These are phyloP conservation scores for Lotmaria passim DNA, from an alignment of 208 protist species.

Conservation along the genomic window DNA sequence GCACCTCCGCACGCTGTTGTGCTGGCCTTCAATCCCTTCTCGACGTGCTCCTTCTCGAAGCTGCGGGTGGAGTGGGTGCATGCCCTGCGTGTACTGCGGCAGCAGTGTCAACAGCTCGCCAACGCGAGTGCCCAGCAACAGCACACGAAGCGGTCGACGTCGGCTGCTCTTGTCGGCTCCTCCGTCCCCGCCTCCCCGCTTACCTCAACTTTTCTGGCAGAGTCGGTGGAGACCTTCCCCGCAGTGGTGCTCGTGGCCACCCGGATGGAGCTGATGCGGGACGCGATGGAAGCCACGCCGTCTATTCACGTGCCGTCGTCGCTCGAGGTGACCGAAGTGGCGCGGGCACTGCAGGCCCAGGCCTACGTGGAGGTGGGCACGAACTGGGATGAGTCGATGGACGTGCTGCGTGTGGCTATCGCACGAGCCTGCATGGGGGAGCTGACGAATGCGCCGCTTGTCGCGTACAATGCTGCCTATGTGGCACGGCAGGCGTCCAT, in stretches of 20 bases:
- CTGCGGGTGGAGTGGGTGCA: slow-evolving; percentile 40
- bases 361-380: slow-evolving; percentile 50
- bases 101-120: slow-evolving; percentile 5
- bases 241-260: slow-evolving; percentile 42
- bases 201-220: slow-evolving; percentile 2
- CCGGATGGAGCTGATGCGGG: slow-evolving; percentile 42
- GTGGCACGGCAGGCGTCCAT: slow-evolving; percentile 25
- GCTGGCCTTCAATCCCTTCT: slow-evolving; percentile 43
- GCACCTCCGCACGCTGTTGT: slow-evolving; percentile 38
- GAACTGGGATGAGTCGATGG: slow-evolving; percentile 35
- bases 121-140: background rate
- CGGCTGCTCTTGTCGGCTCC: slow-evolving; percentile 1
- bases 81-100: slow-evolving; percentile 23
- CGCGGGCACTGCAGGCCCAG: slow-evolving; percentile 43
- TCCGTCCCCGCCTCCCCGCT: slow-evolving; percentile 9
- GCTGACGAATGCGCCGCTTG: slow-evolving; percentile 30
- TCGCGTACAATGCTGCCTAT: slow-evolving; percentile 18
- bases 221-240: slow-evolving; percentile 16
- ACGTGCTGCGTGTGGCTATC: slow-evolving; percentile 45
- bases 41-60: slow-evolving; percentile 37
- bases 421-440: slow-evolving; percentile 65
- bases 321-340: slow-evolving; percentile 41
- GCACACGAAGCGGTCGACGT: slow-evolving; percentile 1
- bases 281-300: slow-evolving; percentile 45
- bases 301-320: slow-evolving; percentile 28